phyloP scores from a whole-genome alignment of 2,329 filamentous ascomycete genomes.

The Exophiala lecanii-corni region DNA sequence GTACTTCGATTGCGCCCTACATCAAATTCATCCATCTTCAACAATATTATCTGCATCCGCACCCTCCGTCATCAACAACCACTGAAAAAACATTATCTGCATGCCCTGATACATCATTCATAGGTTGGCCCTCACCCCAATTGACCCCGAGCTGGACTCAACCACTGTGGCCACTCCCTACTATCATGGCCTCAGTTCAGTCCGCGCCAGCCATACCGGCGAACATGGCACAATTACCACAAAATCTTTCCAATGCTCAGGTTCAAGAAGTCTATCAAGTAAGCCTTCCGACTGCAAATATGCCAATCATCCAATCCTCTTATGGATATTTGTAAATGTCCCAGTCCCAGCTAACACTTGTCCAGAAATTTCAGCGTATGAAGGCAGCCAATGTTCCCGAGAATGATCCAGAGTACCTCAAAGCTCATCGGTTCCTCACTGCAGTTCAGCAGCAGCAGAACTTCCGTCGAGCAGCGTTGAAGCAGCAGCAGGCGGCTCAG shows the following conservation, averaged over 20 bases:
- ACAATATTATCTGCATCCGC: slow-evolving; percentile 15
- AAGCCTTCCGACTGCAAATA: too few species aligned
- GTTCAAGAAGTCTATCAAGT: slow-evolving; percentile 65
- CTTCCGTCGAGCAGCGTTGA: slow-evolving; percentile 55
- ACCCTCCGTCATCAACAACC: slow-evolving; percentile 5
- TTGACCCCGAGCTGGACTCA: too few species aligned
- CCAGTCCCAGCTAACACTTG: slow-evolving; percentile 33
- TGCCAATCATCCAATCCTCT: slow-evolving; percentile 9
- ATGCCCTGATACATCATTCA: slow-evolving; percentile 9
- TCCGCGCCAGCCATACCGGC: slow-evolving; percentile 64
- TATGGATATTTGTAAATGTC: slow-evolving; percentile 4
- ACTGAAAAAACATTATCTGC: slow-evolving; percentile 2
- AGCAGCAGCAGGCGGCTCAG: slow-evolving; percentile 51
- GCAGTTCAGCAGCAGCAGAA: slow-evolving; percentile 65
- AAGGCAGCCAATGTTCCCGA: slow-evolving; percentile 75
- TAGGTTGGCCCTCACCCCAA: too few species aligned
- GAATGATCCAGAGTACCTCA: slow-evolving; percentile 82
- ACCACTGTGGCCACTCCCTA: too few species aligned
- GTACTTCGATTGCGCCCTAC: slow-evolving; percentile 15
- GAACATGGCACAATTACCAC: slow-evolving; percentile 58
- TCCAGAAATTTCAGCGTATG: slow-evolving; percentile 83
- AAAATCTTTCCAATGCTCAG: slow-evolving; percentile 69
- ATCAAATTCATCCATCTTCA: slow-evolving; percentile 33
- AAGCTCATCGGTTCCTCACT: slow-evolving; percentile 69
- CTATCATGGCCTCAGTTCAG: slow-evolving; percentile 84